Evolutionary conservation across 768 basidiomycete species (phyloP).

Genomic region (Dacryopinax primogenitus): DNA sequence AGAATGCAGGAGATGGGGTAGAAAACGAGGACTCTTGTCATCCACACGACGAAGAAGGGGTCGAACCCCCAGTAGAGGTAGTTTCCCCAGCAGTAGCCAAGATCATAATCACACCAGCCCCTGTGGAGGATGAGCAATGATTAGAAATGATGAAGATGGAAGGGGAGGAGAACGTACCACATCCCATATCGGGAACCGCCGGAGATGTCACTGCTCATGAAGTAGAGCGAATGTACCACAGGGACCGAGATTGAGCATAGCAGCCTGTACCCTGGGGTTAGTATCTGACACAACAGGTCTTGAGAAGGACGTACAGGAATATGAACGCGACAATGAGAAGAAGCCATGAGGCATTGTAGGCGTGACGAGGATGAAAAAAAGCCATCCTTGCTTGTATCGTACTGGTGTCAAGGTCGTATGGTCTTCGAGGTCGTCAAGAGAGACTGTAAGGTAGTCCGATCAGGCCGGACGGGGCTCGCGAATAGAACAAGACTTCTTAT

Average conservation of each 20-base stretch:
- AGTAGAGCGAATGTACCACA: not conserved
- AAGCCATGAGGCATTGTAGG: not conserved
- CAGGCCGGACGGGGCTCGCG: not conserved
- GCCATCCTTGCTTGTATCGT: not conserved
- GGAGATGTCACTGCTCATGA: not conserved
- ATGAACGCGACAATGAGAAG: slow-evolving; percentile 2
- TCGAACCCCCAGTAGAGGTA: slow-evolving; percentile 9
- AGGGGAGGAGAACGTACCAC: not conserved
- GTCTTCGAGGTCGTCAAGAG: not conserved
- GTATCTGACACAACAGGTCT: not conserved
- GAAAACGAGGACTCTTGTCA: slow-evolving; percentile 1
- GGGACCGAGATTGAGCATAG: slow-evolving; percentile 6
- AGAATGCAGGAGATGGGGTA: not conserved
- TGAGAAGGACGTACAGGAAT: not conserved
- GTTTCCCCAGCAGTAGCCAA: slow-evolving; percentile 5
- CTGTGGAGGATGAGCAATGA: not conserved
- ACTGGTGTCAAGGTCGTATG: not conserved
- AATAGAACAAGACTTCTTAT: not conserved
- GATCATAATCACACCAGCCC: not conserved
- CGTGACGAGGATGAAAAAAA: not conserved
- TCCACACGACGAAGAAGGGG: slow-evolving; percentile 8
- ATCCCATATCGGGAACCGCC: slow-evolving; percentile 1
- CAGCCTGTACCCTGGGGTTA: not conserved
- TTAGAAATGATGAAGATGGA: not conserved
- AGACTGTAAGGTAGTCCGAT: not conserved